Evolutionary conservation across 2,329 filamentous ascomycete genomes (phyloP).

Genomic region (Scopulariopsis brevicaulis): DNA sequence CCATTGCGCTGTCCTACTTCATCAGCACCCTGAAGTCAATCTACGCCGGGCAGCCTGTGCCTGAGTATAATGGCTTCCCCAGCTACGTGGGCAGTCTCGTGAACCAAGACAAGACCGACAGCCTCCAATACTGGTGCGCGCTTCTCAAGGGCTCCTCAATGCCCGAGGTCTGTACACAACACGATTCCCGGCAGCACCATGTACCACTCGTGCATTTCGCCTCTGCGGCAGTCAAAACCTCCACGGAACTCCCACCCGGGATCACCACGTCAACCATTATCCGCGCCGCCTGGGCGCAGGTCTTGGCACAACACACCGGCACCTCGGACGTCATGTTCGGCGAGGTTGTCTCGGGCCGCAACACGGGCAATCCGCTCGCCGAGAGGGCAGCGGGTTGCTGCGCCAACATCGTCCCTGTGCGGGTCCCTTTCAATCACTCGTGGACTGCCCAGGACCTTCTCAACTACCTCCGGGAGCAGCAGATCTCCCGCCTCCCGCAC

Average conservation of each 20-base stretch:
- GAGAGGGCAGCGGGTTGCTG: neutral
- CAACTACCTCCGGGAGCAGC: neutral
- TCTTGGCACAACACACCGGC: slow-evolving; percentile 39
- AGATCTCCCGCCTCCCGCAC: neutral
- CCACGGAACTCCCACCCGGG: slow-evolving; percentile 39
- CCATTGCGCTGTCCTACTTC: neutral
- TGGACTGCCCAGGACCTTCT: neutral
- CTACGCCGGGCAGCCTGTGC: neutral
- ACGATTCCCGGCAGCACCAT: neutral
- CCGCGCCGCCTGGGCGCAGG: slow-evolving; percentile 46
- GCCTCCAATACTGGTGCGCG: neutral
- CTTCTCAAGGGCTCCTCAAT: neutral
- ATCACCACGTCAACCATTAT: slow-evolving; percentile 43
- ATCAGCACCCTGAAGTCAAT: neutral
- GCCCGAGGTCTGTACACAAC: neutral
- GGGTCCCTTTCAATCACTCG: neutral
- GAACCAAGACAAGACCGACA: neutral
- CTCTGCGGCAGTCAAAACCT: slow-evolving; percentile 48
- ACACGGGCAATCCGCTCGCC: slow-evolving; percentile 9
- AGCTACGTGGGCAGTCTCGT: neutral
- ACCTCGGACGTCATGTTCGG: slow-evolving; percentile 44
- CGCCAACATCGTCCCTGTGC: neutral
- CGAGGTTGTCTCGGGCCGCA: slow-evolving; percentile 46
- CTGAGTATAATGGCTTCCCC: neutral
- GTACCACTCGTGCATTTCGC: neutral